Conservation (phyloP, 1,284 basidiomycete genomes). For the Fomitiporia mediterranea region DNA sequence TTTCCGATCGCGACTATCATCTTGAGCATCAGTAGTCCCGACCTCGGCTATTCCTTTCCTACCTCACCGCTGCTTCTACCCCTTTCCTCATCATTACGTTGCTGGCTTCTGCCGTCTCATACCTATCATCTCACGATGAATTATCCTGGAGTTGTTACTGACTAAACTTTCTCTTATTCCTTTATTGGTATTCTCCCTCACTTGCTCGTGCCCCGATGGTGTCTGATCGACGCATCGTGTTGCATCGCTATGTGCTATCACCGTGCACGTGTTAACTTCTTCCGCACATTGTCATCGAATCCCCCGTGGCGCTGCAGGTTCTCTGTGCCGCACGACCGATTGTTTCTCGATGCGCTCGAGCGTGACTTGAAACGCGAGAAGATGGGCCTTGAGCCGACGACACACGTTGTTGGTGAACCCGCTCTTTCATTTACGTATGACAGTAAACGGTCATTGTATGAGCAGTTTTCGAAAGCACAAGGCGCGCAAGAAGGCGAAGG, state of each 20-base stretch:
- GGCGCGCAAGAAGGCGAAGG: conserved; percentile 51
- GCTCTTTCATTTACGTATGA: conserved; percentile 82
- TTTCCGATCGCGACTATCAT: neutral
- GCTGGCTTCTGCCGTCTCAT: conserved; percentile 10
- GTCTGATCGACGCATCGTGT: neutral
- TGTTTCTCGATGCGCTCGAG: conserved; percentile 91
- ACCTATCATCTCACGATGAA: conserved; percentile 9
- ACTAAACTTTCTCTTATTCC: neutral
- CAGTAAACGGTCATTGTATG: conserved; percentile 76
- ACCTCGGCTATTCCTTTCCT: neutral
- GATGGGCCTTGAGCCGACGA: conserved; percentile 80
- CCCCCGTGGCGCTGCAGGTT: conserved; percentile 47
- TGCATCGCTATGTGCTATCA: neutral
- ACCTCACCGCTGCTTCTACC: neutral
- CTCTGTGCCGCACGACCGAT: conserved; percentile 88
- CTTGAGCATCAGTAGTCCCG: neutral
- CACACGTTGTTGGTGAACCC: conserved; percentile 72
- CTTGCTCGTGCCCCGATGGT: neutral
- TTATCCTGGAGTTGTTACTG: conserved; percentile 1
- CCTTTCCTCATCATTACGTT: neutral
- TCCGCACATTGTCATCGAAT: conserved; percentile 3
- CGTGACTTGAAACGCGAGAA: conserved; percentile 92
- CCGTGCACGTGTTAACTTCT: neutral
- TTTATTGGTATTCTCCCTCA: neutral
- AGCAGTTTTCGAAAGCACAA: conserved; percentile 71